Conservation (phyloP, 2,329 filamentous ascomycete genomes). For the Ceratocystis variospora region DNA sequence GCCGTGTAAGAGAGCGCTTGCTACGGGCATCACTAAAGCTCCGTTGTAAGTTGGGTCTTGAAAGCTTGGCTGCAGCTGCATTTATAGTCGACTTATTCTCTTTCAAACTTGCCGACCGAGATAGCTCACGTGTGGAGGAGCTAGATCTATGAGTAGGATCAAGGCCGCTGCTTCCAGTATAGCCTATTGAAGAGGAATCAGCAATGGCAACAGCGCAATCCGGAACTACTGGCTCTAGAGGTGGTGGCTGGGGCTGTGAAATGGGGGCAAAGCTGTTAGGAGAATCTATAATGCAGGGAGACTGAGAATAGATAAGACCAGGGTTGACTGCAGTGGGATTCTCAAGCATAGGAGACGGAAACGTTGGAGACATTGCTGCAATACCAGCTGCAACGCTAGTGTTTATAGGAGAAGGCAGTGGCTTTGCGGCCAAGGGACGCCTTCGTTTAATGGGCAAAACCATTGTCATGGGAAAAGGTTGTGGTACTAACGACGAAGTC, state of each 20-base stretch:
- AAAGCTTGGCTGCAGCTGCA: slow-evolving; percentile 36
- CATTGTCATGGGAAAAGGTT: slow-evolving; percentile 6
- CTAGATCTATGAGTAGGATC: not conserved
- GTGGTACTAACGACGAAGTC: slow-evolving; percentile 17
- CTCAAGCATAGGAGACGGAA: slow-evolving; percentile 26
- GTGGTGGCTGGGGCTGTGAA: not conserved
- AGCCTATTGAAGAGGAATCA: slow-evolving; percentile 14
- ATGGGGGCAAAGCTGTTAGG: slow-evolving; percentile 1
- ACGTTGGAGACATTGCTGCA: slow-evolving; percentile 30
- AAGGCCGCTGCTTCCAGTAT: not conserved
- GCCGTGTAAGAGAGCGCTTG: slow-evolving; percentile 30
- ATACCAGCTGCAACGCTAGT: not conserved
- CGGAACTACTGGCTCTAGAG: not conserved
- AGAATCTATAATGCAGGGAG: slow-evolving; percentile 34
- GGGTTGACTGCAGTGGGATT: slow-evolving; percentile 38
- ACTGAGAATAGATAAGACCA: slow-evolving; percentile 41
- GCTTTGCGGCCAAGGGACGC: slow-evolving; percentile 16
- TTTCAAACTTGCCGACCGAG: slow-evolving; percentile 34
- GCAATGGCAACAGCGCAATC: slow-evolving; percentile 1
- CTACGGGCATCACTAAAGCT: slow-evolving; percentile 42
- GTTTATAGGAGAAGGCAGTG: not conserved
- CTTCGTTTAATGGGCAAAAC: not conserved
- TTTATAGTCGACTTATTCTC: slow-evolving; percentile 30
- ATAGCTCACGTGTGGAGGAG: slow-evolving; percentile 23
- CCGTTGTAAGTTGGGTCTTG: slow-evolving; percentile 37